A percentile compares a stretch with the other conserved stretches of the same genome.
These are phyloP conservation scores for Podila clonocystis DNA, from an alignment of 192 early-diverging fungal species.

Conservation along the genomic window DNA sequence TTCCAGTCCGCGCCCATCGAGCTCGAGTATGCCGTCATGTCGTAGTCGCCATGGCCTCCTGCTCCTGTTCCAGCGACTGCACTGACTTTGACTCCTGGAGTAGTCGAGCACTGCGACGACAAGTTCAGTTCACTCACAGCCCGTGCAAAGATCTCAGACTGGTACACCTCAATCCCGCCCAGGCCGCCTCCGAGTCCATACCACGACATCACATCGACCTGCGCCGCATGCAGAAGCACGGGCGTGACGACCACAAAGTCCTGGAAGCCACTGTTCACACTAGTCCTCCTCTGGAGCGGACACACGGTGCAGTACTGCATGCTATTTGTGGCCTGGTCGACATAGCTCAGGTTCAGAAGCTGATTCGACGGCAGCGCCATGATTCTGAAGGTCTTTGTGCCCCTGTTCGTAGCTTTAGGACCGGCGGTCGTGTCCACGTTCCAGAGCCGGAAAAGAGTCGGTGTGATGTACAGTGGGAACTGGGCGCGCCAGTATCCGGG, in stretches of 20 bases:
- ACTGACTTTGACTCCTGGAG: neutral
- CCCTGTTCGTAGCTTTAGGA: slow-evolving; percentile 58
- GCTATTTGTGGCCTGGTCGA: slow-evolving; percentile 63
- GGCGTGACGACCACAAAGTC: slow-evolving; percentile 55
- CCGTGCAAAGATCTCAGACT: slow-evolving; percentile 35
- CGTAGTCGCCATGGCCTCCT: slow-evolving; percentile 3
- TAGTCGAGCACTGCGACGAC: slow-evolving; percentile 1
- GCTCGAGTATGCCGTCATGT: slow-evolving; percentile 18
- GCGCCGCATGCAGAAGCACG: slow-evolving; percentile 58
- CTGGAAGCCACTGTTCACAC: slow-evolving; percentile 35
- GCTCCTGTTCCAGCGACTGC: neutral
- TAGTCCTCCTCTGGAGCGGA: slow-evolving; percentile 11
- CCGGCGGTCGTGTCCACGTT: slow-evolving; percentile 53
- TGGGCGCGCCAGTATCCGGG: slow-evolving; percentile 73
- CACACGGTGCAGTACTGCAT: slow-evolving; percentile 52
- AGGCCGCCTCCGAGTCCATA: slow-evolving; percentile 59
- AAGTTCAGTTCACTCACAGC: slow-evolving; percentile 20
- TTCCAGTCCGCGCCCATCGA: slow-evolving; percentile 36
- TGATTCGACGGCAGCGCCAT: slow-evolving; percentile 65
- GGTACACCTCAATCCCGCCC: slow-evolving; percentile 48
- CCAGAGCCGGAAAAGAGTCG: slow-evolving; percentile 71
- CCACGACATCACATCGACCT: slow-evolving; percentile 67
- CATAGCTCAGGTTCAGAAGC: slow-evolving; percentile 68
- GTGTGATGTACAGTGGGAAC: slow-evolving; percentile 64
- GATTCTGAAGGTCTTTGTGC: slow-evolving; percentile 74